Conservation (phyloP, 768 basidiomycete species). For the Crepidotus variabilis region DNA sequence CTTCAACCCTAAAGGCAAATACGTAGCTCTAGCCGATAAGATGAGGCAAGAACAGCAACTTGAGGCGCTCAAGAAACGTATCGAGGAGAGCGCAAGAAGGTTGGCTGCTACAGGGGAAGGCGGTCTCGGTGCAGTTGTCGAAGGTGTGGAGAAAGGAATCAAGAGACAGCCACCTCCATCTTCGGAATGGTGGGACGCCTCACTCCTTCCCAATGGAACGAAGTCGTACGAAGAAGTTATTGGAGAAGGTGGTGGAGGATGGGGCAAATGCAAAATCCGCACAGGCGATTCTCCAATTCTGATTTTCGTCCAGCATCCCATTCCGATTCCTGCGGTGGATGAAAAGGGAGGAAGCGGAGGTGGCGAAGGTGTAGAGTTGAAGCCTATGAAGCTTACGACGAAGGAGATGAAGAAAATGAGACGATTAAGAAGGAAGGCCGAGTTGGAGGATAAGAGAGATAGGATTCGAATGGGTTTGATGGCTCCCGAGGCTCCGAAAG, state of each 20-base stretch:
- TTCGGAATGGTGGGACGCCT: slow-evolving; percentile 97
- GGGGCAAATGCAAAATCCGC: slow-evolving; percentile 60
- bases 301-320: slow-evolving; percentile 93
- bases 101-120: slow-evolving; percentile 32
- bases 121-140: slow-evolving; percentile 88
- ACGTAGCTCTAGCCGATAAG: slow-evolving; percentile 69
- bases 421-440: slow-evolving; percentile 81
- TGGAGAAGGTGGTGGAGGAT: slow-evolving; percentile 32
- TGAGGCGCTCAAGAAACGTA: slow-evolving; percentile 88
- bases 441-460: slow-evolving; percentile 92
- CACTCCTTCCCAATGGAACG: slow-evolving; percentile 59
- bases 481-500: slow-evolving; percentile 94
- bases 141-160: slow-evolving; percentile 80
- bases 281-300: slow-evolving; percentile 74
- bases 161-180: slow-evolving; percentile 86
- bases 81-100: slow-evolving; percentile 89
- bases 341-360: slow-evolving; percentile 63
- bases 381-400: slow-evolving; percentile 89
- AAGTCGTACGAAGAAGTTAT: slow-evolving; percentile 75
- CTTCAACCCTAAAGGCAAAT: slow-evolving; percentile 94
- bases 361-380: slow-evolving; percentile 61
- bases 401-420: slow-evolving; percentile 99
- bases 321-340: slow-evolving; percentile 87
- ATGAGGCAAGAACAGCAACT: slow-evolving; percentile 73
- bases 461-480: slow-evolving; percentile 93